Evolutionary conservation across 257 asterid genomes (phyloP).

Genomic region (Primulina huaijiensis): DNA sequence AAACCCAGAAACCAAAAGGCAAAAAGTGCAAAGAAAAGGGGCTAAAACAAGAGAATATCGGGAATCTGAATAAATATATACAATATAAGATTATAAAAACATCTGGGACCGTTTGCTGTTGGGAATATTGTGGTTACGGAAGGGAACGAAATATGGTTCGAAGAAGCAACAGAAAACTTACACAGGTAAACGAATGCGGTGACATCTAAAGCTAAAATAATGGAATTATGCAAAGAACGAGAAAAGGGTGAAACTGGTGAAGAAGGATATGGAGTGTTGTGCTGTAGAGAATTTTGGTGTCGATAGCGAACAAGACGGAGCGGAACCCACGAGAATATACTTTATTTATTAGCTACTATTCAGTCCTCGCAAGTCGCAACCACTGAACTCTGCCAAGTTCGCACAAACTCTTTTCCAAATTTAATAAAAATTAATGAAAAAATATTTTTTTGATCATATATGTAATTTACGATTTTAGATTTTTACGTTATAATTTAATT

Average conservation of each 20-base stretch:
- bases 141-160: neutral
- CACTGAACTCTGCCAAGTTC: no score
- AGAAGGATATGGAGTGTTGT: neutral
- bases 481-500: no score
- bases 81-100: no score
- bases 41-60: slow-evolving; percentile 6
- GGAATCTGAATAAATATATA: neutral
- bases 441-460: no score
- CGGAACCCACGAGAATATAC: no score
- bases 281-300: neutral
- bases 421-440: no score
- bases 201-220: neutral
- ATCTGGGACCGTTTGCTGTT: neutral
- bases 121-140: neutral
- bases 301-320: no score
- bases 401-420: no score
- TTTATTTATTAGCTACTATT: no score
- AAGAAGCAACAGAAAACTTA: neutral
- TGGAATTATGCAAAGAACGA: neutral
- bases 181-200: neutral
- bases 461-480: no score
- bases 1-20: slow-evolving; percentile 44
- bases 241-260: no score
- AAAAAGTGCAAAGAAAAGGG: slow-evolving; percentile 32
- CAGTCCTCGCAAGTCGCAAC: no score